phyloP scores from a whole-genome alignment of 371 early-diverging fungal genomes.

The Syncephalastrum racemosum region DNA sequence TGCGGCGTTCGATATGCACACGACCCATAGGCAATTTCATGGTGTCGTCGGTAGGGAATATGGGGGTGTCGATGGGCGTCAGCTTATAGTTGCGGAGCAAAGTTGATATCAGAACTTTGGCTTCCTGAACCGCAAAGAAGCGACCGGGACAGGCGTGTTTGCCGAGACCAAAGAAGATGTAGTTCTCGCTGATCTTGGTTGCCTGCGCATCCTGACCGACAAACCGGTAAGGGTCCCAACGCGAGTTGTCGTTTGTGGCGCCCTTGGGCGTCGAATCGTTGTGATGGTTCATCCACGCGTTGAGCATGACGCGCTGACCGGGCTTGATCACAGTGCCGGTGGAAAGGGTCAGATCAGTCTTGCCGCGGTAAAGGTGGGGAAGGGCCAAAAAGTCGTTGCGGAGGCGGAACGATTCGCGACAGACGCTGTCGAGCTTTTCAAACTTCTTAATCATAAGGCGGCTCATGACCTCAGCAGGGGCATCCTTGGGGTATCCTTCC shows the following conservation, averaged over 20 bases:
- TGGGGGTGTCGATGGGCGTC: constrained; percentile 1
- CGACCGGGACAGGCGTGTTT: constrained; percentile 30
- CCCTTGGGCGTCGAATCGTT: constrained; percentile 13
- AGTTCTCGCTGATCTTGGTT: constrained; percentile 40
- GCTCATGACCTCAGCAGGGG: too few species aligned
- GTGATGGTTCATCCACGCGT: constrained; percentile 22
- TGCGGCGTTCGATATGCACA: too few species aligned
- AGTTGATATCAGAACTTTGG: constrained; percentile 22
- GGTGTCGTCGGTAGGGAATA: constrained; percentile 6
- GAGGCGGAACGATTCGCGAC: constrained; percentile 45
- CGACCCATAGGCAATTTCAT: constrained; percentile 7
- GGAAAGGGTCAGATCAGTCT: constrained; percentile 24
- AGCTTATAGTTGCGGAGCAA: constrained; percentile 21
- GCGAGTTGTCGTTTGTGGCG: constrained; percentile 9
- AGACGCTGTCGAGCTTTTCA: constrained; percentile 46
- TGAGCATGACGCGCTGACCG: constrained; percentile 30
- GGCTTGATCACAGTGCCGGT: constrained; percentile 41
- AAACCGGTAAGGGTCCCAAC: constrained; percentile 48
- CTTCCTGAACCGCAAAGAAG: constrained; percentile 31
- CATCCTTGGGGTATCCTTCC: neutral
- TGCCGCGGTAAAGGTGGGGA: constrained; percentile 30
- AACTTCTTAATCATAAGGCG: constrained; percentile 40
- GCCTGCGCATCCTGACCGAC: constrained; percentile 34
- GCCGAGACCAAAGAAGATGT: too few species aligned
- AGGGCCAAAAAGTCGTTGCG: constrained; percentile 21